A percentile compares a stretch with the other conserved stretches of the same genome.
phyloP scores from a whole-genome alignment of 495 filamentous ascomycete genomes.

The Penicillium canescens region DNA sequence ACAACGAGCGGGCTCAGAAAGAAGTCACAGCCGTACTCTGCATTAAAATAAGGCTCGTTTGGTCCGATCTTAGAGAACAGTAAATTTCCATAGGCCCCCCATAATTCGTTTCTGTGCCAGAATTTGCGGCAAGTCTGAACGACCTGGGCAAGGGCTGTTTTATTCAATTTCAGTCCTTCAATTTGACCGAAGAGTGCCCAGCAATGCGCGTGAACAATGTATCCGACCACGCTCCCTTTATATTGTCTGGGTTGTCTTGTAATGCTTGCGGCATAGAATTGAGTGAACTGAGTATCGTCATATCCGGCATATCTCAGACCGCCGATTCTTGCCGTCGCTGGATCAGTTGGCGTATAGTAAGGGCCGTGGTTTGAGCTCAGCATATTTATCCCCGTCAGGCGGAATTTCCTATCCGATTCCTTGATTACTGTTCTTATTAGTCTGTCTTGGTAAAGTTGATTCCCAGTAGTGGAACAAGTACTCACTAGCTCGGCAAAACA shows the following conservation, averaged over 20 bases:
- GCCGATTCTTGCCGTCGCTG: neutral
- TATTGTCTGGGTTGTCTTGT: neutral
- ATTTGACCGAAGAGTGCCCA: slow-evolving; percentile 2
- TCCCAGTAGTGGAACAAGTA: neutral
- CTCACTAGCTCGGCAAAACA: slow-evolving; percentile 7
- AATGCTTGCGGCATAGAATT: slow-evolving; percentile 3
- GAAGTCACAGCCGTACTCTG: neutral
- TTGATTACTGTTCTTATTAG: slow-evolving; percentile 4
- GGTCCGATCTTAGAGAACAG: neutral
- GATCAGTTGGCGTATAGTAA: neutral
- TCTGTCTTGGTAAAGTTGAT: neutral
- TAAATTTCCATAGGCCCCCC: neutral
- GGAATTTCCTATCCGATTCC: slow-evolving; percentile 1
- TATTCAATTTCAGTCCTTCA: neutral
- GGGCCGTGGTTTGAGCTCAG: neutral
- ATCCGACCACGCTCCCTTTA: neutral
- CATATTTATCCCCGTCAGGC: slow-evolving; percentile 2
- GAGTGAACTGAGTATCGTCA: slow-evolving; percentile 1
- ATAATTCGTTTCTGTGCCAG: slow-evolving; percentile 1
- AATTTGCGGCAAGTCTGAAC: slow-evolving; percentile 2
- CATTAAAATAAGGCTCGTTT: neutral
- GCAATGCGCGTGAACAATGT: slow-evolving; percentile 7
- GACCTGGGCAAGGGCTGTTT: neutral
- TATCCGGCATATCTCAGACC: neutral
- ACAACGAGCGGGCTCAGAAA: slow-evolving; percentile 8